These are phyloP conservation scores for Solanum dulcamara DNA, from an alignment of 257 asterid species.

Conservation along the genomic window DNA sequence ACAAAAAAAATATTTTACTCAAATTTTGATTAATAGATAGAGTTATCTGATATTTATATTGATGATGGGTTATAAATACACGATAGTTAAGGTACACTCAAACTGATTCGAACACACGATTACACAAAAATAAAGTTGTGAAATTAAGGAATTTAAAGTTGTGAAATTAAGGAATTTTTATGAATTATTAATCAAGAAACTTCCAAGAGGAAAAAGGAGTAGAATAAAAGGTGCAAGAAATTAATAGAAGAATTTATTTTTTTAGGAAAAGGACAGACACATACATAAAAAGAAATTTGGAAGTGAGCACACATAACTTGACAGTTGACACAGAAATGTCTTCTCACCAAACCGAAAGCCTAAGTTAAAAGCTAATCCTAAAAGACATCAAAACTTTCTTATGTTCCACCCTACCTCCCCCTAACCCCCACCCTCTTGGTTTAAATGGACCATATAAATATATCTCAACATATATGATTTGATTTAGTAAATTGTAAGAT, in stretches of 20 bases:
- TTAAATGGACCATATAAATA: too few relatives aligned
- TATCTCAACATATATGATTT: too few relatives aligned
- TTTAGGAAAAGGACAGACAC: constrained; percentile 1
- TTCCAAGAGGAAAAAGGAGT: neutral
- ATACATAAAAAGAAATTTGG: neutral
- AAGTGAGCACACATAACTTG: neutral
- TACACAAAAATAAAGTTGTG: neutral
- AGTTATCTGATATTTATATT: neutral
- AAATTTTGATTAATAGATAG: neutral
- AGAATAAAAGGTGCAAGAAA: neutral
- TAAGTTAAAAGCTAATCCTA: constrained; percentile 6
- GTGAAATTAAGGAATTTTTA: neutral
- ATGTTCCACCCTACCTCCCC: neutral
- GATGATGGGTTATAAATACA: neutral
- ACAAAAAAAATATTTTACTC: neutral
- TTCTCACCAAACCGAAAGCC: constrained; percentile 16
- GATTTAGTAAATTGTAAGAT: too few relatives aligned
- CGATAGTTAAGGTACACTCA: neutral
- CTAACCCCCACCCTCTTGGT: too few relatives aligned
- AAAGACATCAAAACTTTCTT: neutral
- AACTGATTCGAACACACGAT: rapidly evolving
- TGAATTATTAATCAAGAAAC: neutral
- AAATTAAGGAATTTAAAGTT: too few relatives aligned
- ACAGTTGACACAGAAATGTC: constrained; percentile 6
- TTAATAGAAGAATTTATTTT: neutral